These are phyloP conservation scores for Casaregolazyma lundiana DNA, from an alignment of 1,139 yeast species.

Conservation along the genomic window DNA sequence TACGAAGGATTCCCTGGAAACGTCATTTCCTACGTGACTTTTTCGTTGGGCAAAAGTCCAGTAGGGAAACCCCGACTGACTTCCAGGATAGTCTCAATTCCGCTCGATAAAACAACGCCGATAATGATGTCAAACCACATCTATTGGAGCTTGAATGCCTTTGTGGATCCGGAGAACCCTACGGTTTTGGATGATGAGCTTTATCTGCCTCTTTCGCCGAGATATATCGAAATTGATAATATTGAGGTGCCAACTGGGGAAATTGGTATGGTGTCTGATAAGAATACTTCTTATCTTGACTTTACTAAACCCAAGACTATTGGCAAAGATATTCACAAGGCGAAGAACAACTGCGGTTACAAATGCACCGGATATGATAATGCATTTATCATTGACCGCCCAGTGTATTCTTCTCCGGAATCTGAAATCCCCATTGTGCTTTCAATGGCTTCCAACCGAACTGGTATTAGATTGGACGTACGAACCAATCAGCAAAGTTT, in stretches of 20 bases:
- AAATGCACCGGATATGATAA: conserved; percentile 14
- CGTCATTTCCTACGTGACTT: conserved; percentile 41
- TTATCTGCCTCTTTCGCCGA: conserved; percentile 14
- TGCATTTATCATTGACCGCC: conserved; percentile 14
- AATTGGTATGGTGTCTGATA: conserved; percentile 9
- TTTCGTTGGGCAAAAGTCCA: conserved; percentile 25
- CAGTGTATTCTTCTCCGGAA: conserved; percentile 8
- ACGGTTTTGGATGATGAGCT: conserved; percentile 11
- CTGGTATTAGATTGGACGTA: conserved; percentile 16
- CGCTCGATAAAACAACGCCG: conserved; percentile 39
- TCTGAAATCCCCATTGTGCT: conserved; percentile 6
- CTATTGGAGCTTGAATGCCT: conserved; percentile 43
- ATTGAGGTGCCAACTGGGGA: conserved; percentile 16
- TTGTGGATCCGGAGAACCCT: conserved; percentile 14
- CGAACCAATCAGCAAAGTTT: conserved; percentile 14
- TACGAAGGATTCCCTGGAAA: conserved; percentile 47
- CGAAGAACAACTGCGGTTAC: conserved; percentile 10
- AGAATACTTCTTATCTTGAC: conserved; percentile 8
- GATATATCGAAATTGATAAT: conserved; percentile 14
- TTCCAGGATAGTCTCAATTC: conserved; percentile 42
- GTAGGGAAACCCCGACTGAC: conserved; percentile 31
- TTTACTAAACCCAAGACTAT: conserved; percentile 13
- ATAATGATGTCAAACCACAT: conserved; percentile 54
- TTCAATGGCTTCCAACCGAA: conserved; percentile 7
- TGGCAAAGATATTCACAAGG: conserved; percentile 13